A percentile compares a stretch with the other conserved stretches of the same genome.
phyloP scores from a whole-genome alignment of 257 asterid species.

The Anisodus tanguticus region DNA sequence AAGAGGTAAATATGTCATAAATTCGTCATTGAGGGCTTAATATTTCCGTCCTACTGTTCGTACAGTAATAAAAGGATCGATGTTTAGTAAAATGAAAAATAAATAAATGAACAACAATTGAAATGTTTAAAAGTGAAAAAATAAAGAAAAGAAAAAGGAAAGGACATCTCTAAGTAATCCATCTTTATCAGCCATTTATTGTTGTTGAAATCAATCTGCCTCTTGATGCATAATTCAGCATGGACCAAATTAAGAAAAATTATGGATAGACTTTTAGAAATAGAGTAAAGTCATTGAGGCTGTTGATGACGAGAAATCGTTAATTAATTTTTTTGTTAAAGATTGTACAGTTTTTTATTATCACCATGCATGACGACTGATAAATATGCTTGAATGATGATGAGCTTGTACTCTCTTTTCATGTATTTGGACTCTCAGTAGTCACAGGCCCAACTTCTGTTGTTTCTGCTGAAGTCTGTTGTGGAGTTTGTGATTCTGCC shows the following conservation, averaged over 20 bases:
- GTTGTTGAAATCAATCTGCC: background rate
- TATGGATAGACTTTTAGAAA: conserved; percentile 33
- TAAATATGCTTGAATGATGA: background rate
- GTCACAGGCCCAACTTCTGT: conserved; percentile 59
- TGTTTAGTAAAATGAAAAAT: conserved; percentile 21
- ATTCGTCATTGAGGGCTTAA: conserved; percentile 13
- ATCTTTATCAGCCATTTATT: conserved; percentile 30
- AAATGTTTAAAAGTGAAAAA: conserved; percentile 21
- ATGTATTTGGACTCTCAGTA: conserved; percentile 66
- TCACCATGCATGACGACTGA: conserved; percentile 18
- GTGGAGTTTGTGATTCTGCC: conserved; percentile 64
- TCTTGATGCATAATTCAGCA: conserved; percentile 2
- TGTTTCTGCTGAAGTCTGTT: conserved; percentile 61
- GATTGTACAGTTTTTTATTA: conserved; percentile 32
- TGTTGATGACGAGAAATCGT: conserved; percentile 25
- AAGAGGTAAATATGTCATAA: conserved; percentile 30
- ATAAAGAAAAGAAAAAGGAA: background rate
- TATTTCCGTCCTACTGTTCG: conserved; percentile 29
- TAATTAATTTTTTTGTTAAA: conserved; percentile 29
- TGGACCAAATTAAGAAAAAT: conserved; percentile 35
- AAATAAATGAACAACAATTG: conserved; percentile 28
- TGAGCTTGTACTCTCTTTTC: conserved; percentile 27
- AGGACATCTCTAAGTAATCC: conserved; percentile 32
- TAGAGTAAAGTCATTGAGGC: conserved; percentile 33
- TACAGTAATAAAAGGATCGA: conserved; percentile 15